phyloP scores from a whole-genome alignment of 495 filamentous ascomycete species.

The Recurvomyces mirabilis region DNA sequence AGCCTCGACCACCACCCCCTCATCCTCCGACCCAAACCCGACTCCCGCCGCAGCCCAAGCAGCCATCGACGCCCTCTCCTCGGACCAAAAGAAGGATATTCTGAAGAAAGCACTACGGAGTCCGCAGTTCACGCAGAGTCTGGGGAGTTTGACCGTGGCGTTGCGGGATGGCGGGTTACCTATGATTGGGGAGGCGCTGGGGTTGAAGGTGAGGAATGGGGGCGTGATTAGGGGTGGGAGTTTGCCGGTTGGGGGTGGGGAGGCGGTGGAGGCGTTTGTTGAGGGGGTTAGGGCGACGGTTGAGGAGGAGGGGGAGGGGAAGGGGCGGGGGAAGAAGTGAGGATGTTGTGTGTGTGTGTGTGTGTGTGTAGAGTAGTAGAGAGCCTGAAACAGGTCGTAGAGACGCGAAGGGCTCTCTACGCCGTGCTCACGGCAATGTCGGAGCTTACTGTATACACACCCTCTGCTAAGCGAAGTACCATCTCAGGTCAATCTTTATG shows the following conservation, averaged over 20 bases:
- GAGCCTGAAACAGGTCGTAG: no score
- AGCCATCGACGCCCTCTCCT: constrained; percentile 60
- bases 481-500: no score
- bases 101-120: constrained; percentile 74
- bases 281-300: constrained; percentile 73
- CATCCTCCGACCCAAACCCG: constrained; percentile 46
- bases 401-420: no score
- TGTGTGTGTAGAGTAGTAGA: no score
- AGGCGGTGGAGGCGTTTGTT: constrained; percentile 83
- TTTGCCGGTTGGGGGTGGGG: constrained; percentile 76
- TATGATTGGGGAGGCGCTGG: constrained; percentile 74
- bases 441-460: no score
- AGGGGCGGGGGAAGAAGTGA: background rate
- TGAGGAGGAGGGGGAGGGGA: constrained; percentile 38
- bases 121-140: constrained; percentile 81
- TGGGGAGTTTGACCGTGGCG: constrained; percentile 72
- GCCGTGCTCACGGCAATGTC: no score
- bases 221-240: constrained; percentile 63
- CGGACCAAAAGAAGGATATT: constrained; percentile 69
- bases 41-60: constrained; percentile 55
- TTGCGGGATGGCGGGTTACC: constrained; percentile 87
- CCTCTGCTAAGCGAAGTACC: no score
- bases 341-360: no score
- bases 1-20: constrained; percentile 41
- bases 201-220: constrained; percentile 67